Base-by-base conservation (phyloP, 768 basidiomycete species). In the Lepiota venenata region DNA sequence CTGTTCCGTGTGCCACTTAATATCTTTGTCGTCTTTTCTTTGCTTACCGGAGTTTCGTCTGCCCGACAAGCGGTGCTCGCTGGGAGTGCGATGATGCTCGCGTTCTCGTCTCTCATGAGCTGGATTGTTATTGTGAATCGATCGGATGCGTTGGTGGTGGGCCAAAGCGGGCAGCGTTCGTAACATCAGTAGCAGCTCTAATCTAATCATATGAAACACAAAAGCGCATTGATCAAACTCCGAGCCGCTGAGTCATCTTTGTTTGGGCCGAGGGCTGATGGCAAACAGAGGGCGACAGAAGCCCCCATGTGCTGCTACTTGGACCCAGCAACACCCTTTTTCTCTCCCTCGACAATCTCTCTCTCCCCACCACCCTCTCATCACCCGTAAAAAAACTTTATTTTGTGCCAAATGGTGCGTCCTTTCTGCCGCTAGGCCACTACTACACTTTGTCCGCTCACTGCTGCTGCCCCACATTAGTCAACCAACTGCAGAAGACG, bases 401-500 rank as follows among this genome's bases (percentile, higher is more conserved):
- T 43, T 25, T 20, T 10, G n/a, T 41, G 16, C 12, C 22, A 38
- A 32, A 50, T 50, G 49, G 49, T 50, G 40, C 9, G 49, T 29
- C 45, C 2, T 14, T 29, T 21, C 2, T 18, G 32, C 18, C 25
- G 2, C 10, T 46, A 36, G 5, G 18, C 16, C 16, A 15, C 20
- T 38, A 39, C n/a, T n/a, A 1, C 15, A 25, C 15, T 21, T 14
- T 21, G 18, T 11, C 38, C 21, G 22, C 21, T 15, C 14, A 27
- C 49, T 50, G 39, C 40, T 42, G 21, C 15, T 25, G 22, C 11
- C 4, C 25, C 25, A 25, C 4, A 43, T 50, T 43, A 96, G 95
- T 95, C 93, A 10, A 98, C 95, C 41, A 89, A 91, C 60, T 96
- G 93, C 71, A 88, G 88, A 64, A 83, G 96, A 65, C 91, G 96